A percentile compares a stretch with the other conserved stretches of the same genome.
Conservation (phyloP, 2,329 filamentous ascomycete genomes). For the Zasmidium angulare region DNA sequence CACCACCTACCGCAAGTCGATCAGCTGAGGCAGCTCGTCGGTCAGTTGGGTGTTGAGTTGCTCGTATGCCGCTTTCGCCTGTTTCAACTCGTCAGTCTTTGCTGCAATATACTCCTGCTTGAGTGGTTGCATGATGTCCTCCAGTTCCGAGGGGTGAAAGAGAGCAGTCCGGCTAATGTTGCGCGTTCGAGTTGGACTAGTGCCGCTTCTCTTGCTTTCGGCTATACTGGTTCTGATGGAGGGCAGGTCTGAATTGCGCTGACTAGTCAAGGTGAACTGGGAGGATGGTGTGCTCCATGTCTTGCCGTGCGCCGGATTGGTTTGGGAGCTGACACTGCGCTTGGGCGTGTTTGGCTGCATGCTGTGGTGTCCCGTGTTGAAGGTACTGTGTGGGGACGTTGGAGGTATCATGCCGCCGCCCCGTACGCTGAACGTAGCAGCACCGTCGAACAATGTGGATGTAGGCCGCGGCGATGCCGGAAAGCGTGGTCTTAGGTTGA, state of each 20-base stretch:
- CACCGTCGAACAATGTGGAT: neutral
- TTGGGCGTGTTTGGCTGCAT: neutral
- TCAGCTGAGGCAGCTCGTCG: slow-evolving; percentile 88
- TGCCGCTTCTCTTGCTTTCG: neutral
- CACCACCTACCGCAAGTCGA: slow-evolving; percentile 69
- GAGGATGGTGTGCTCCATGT: neutral
- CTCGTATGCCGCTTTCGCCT: slow-evolving; percentile 85
- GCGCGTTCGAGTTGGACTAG: neutral
- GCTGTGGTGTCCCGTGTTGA: neutral
- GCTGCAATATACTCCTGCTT: slow-evolving; percentile 28
- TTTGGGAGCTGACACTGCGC: neutral
- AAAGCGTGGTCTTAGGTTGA: neutral
- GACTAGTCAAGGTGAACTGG: neutral
- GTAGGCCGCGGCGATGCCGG: neutral
- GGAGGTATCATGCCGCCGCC: neutral
- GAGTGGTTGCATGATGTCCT: slow-evolving; percentile 34
- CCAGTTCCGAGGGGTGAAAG: slow-evolving; percentile 35
- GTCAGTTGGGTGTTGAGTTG: slow-evolving; percentile 96
- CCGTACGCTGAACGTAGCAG: neutral
- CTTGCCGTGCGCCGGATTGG: neutral
- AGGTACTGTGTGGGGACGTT: slow-evolving; percentile 1
- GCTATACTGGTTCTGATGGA: neutral
- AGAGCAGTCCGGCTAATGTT: slow-evolving; percentile 16
- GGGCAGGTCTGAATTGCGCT: neutral
- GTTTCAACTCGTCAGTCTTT: slow-evolving; percentile 32